Conservation (phyloP, 768 basidiomycete genomes). For the Lactarius indigo region DNA sequence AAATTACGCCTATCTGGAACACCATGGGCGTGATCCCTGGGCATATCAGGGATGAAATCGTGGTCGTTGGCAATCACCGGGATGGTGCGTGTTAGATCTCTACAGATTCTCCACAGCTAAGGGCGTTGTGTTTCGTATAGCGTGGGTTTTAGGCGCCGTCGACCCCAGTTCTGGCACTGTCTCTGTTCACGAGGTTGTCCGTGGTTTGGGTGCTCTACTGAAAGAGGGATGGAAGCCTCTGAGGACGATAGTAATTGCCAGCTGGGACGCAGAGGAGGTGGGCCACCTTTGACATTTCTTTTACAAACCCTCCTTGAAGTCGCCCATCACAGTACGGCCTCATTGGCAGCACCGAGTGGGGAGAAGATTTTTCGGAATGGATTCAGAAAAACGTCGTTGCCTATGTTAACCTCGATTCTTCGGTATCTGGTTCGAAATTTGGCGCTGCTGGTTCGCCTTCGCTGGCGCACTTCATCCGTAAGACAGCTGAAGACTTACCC, state of each 20-base stretch:
- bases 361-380: slow-evolving; percentile 86
- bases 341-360: slow-evolving; percentile 88
- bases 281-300: slow-evolving; percentile 10
- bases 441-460: slow-evolving; percentile 68
- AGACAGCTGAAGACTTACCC: slow-evolving; percentile 64
- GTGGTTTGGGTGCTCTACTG: slow-evolving; percentile 66
- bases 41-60: slow-evolving; percentile 77
- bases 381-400: slow-evolving; percentile 75
- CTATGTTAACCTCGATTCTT: slow-evolving; percentile 81
- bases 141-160: slow-evolving; percentile 77
- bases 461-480: slow-evolving; percentile 68
- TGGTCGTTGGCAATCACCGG: slow-evolving; percentile 84
- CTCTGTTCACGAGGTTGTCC: slow-evolving; percentile 70
- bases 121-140: slow-evolving; percentile 29
- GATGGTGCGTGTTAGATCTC: slow-evolving; percentile 55
- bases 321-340: slow-evolving; percentile 50
- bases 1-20: slow-evolving; percentile 90
- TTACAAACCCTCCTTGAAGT: not conserved
- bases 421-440: slow-evolving; percentile 61
- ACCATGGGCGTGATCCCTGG: slow-evolving; percentile 81
- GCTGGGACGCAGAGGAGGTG: slow-evolving; percentile 79
- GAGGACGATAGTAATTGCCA: slow-evolving; percentile 69
- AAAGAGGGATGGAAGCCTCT: slow-evolving; percentile 80
- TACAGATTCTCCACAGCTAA: not conserved
- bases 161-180: slow-evolving; percentile 83